Percentiles rank a stretch among this genome's conserved stretches.
Conservation (phyloP, 192 early-diverging fungal species). For the Backusella tarrabulga region DNA sequence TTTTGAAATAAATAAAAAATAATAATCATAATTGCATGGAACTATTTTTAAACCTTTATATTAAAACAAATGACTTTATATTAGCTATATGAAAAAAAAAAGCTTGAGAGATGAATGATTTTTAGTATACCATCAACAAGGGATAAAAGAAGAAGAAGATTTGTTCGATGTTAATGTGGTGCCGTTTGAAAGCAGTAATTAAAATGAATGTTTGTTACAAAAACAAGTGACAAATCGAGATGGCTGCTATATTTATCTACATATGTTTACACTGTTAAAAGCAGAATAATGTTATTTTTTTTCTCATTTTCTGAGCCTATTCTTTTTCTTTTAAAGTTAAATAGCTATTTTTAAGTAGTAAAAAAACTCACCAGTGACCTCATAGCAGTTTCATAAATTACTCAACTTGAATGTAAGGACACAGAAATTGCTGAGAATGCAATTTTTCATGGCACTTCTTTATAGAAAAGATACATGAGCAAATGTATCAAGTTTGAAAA, state of each 20-base stretch:
- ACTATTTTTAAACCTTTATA: background rate
- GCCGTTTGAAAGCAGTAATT: too few relatives aligned
- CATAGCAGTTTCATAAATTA: background rate
- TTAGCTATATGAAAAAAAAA: background rate
- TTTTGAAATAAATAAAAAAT: background rate
- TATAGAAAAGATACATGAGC: background rate
- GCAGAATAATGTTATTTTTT: background rate
- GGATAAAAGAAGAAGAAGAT: too few relatives aligned
- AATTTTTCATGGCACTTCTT: background rate
- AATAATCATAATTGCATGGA: background rate
- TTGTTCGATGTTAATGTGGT: too few relatives aligned
- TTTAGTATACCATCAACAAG: too few relatives aligned
- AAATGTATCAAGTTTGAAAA: background rate
- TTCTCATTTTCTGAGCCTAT: background rate
- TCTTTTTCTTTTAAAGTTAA: background rate
- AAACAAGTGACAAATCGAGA: background rate
- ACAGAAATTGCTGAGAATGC: background rate
- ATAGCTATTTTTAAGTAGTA: background rate
- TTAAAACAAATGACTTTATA: background rate
- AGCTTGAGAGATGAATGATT: background rate
- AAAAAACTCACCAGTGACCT: background rate
- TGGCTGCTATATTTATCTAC: background rate
- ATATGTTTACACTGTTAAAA: background rate
- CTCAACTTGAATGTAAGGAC: background rate
- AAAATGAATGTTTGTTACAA: background rate